Conservation (phyloP, 176 grass and related monocot species). For the Chloris gayana region DNA sequence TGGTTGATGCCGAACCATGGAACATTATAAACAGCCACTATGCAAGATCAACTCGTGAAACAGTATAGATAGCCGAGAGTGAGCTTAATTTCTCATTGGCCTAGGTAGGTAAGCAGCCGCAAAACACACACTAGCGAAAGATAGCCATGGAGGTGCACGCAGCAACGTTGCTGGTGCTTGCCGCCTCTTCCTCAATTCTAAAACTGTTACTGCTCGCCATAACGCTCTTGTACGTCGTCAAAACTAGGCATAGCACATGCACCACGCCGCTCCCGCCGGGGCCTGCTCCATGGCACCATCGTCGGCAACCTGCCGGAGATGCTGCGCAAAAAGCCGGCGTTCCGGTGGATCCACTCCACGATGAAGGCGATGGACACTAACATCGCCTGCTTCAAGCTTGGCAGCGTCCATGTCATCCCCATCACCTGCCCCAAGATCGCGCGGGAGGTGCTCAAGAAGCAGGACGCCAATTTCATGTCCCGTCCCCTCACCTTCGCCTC, state of each 20-base stretch:
- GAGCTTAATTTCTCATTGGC: no score
- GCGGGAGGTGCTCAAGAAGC: slow-evolving; percentile 48
- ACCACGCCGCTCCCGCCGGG: slow-evolving; percentile 31
- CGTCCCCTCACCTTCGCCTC: no score
- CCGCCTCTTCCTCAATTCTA: background rate
- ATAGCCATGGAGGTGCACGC: background rate
- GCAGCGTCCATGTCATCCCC: slow-evolving; percentile 30
- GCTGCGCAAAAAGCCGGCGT: slow-evolving; percentile 29
- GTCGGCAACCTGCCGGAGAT: slow-evolving; percentile 44
- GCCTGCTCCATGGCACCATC: slow-evolving; percentile 32
- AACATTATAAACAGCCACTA: no score
- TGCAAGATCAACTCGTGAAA: no score
- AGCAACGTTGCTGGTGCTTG: background rate
- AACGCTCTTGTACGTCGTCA: background rate
- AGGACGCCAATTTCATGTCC: no score
- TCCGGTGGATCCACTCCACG: slow-evolving; percentile 43
- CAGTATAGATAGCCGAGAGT: no score
- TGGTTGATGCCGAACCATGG: no score
- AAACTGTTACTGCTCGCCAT: background rate
- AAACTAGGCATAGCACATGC: no score
- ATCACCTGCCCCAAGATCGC: slow-evolving; percentile 50
- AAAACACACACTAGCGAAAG: background rate
- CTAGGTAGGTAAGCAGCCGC: background rate
- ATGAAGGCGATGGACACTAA: slow-evolving; percentile 36
- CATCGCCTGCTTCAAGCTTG: slow-evolving; percentile 48